Evolutionary conservation across 495 filamentous ascomycete species (phyloP).

Genomic region (Neurospora pannonica): DNA sequence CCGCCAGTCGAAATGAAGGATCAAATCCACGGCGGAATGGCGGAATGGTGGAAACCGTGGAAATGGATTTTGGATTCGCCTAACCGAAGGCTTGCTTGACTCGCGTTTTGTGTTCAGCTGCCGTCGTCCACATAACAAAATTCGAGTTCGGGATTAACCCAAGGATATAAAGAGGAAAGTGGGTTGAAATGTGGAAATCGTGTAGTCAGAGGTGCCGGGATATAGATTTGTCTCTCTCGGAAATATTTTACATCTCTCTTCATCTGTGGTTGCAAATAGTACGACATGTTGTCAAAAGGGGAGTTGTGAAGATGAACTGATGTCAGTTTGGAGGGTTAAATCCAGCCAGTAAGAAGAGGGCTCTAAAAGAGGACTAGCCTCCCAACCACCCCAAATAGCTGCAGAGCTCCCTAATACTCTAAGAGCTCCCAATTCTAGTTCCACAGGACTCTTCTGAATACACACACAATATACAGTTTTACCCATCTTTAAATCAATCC

Average conservation of each 20-base stretch:
- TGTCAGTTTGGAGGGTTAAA: too few relatives aligned
- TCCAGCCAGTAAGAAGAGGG: too few relatives aligned
- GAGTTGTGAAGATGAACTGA: neutral
- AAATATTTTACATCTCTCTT: neutral
- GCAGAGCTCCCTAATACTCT: too few relatives aligned
- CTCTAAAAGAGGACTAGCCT: too few relatives aligned
- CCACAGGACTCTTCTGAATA: too few relatives aligned
- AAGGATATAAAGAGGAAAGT: neutral
- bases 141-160: neutral
- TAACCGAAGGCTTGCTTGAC: neutral
- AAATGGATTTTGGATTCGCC: neutral
- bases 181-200: neutral
- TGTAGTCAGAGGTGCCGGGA: neutral
- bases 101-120: neutral
- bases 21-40: neutral
- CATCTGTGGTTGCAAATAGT: neutral
- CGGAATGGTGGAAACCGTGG: neutral
- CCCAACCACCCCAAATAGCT: too few relatives aligned
- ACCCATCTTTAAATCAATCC: too few relatives aligned
- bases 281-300: neutral
- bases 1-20: neutral
- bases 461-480: too few relatives aligned
- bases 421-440: too few relatives aligned
- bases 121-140: neutral
- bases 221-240: neutral